Base-by-base conservation (phyloP, 148 eudicot genomes). In the Dysphania ambrosioides region DNA sequence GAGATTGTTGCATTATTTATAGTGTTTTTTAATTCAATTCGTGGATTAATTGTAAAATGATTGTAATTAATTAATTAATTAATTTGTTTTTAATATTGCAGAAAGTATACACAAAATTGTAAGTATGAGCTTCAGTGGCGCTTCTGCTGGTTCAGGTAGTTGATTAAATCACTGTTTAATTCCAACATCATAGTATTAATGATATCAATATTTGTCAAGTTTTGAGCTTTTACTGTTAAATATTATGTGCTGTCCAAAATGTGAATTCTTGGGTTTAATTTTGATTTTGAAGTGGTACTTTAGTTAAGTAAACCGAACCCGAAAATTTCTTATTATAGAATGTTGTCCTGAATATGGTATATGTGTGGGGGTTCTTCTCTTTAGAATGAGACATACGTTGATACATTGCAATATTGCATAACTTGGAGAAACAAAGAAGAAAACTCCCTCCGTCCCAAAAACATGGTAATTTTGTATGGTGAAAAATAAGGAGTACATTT, bases 131-230 rank as follows among this genome's bases (percentile, higher is more conserved):
- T 73, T 87, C 44, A 66, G 80, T 78, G 87, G 94, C 53, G 49
- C 92, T 81, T 86, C 95, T 26, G 34, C 82, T 68, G 80, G 86
- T 83, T 80, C 94, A 68, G 89, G 91, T 90, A 80, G 88, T 85
- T 67, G 72, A 31, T 72, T 68, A 16, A 19, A 59, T n/a, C 42
- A 47, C 47, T 75, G n/a, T 34, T 61, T 42, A 41, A 31, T 18
- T 27, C 23, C 24, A 19, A 15, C 47, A n/a, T n/a, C n/a, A n/a
- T n/a, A n/a, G n/a, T 15, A 42, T 9, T 0, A 42, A 42, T 47
- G 5, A 12, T 74, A 5, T 30, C 1, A 23, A 15, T 56, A 18
- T 15, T 51, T 64, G 77, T 47, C 47, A 66, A 38, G 6, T 58
- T 68, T 68, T 6, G 7, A 24, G 23, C 30, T 40, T 57, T 42